These are phyloP conservation scores for Russula abietina DNA, from an alignment of 768 basidiomycete species.

Conservation along the genomic window DNA sequence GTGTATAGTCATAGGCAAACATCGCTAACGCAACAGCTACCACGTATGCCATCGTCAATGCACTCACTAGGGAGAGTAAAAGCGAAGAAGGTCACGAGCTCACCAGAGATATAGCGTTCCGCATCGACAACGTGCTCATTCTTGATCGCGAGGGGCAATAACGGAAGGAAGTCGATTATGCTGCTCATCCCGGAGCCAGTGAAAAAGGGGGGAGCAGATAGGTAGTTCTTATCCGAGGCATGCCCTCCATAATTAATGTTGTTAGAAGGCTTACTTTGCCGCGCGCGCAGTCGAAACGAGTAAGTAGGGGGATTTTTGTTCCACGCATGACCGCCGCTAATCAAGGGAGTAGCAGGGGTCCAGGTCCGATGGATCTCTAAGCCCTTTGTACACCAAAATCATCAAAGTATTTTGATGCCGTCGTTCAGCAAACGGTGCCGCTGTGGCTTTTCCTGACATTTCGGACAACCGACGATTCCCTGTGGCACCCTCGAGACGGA, in stretches of 20 bases:
- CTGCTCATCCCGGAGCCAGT: not conserved
- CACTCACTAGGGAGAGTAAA: not conserved
- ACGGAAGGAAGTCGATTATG: not conserved
- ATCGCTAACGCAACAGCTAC: conserved; percentile 33
- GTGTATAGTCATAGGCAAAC: conserved; percentile 40
- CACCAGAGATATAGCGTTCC: conserved; percentile 17
- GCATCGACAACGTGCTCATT: not conserved
- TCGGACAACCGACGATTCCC: not conserved
- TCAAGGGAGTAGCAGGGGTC: conserved; percentile 9
- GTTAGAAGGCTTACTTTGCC: not conserved
- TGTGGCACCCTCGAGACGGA: not conserved
- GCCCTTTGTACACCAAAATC: too few species aligned
- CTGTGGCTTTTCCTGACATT: not conserved
- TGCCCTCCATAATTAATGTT: conserved; percentile 4
- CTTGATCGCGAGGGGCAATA: conserved; percentile 7
- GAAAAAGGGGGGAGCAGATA: not conserved
- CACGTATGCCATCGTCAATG: not conserved
- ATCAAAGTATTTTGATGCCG: not conserved
- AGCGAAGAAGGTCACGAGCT: not conserved
- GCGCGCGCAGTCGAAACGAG: not conserved
- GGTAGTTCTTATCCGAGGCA: not conserved
- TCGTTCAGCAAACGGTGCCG: not conserved
- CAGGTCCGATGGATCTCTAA: conserved; percentile 4
- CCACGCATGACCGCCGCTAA: not conserved
- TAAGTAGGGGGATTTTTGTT: not conserved